Evolutionary conservation across 2,329 filamentous ascomycete genomes (phyloP).

Genomic region (Talaromyces sp.): DNA sequence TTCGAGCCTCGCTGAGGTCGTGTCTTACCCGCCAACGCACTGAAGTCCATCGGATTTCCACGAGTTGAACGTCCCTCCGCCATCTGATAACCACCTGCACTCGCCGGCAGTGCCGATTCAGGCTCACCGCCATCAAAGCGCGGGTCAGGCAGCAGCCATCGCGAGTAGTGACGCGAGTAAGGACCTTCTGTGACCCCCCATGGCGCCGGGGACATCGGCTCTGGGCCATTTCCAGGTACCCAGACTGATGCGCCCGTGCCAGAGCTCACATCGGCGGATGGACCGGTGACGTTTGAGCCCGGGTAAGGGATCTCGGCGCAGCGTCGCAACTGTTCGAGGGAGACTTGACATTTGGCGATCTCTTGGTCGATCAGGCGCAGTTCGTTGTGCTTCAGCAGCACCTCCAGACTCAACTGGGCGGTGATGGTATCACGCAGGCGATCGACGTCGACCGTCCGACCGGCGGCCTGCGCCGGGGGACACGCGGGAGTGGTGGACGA

Average conservation of each 20-base stretch:
- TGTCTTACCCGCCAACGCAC: constrained; percentile 55
- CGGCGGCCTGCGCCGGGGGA: constrained; percentile 22
- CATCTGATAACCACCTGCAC: constrained; percentile 43
- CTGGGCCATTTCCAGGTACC: constrained; percentile 62
- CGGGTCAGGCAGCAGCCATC: constrained; percentile 89
- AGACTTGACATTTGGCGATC: constrained; percentile 90
- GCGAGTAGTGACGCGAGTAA: constrained; percentile 90
- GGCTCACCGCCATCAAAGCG: constrained; percentile 71
- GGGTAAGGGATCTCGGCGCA: constrained; percentile 93
- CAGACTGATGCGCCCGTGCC: constrained; percentile 74
- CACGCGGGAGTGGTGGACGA: constrained; percentile 16
- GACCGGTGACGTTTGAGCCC: constrained; percentile 60
- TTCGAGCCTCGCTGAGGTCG: constrained; percentile 61
- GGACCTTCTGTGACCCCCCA: constrained; percentile 91
- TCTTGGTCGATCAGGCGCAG: constrained; percentile 93
- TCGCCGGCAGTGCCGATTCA: constrained; percentile 29
- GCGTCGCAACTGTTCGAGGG: constrained; percentile 88
- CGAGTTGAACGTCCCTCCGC: constrained; percentile 77
- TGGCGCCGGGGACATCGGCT: constrained; percentile 78
- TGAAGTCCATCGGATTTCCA: constrained; percentile 66
- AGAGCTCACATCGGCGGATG: constrained; percentile 69
- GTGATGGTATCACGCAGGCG: constrained; percentile 73
- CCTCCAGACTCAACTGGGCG: constrained; percentile 86
- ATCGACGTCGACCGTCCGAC: constrained; percentile 38
- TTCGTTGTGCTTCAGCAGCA: constrained; percentile 92